A percentile compares a stretch with the other conserved stretches of the same genome.
Conservation (phyloP, 257 asterid species). For the Solanum neorickii region DNA sequence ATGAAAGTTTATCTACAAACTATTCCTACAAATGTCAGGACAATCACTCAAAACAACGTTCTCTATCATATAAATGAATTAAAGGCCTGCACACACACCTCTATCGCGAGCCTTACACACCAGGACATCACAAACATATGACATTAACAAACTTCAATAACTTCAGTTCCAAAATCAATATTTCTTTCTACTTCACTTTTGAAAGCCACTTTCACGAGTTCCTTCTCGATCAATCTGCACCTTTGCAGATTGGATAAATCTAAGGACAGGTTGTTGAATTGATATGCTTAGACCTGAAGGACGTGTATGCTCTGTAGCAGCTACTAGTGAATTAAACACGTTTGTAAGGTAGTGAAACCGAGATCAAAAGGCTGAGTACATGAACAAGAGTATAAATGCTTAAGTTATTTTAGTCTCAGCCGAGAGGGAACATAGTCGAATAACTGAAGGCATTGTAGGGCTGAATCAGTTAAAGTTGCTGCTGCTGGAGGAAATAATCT, state of each 20-base stretch:
- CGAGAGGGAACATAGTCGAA: not conserved
- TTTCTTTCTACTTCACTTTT: conserved; percentile 22
- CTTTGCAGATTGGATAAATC: conserved; percentile 44
- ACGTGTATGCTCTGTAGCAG: not conserved
- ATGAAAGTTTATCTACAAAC: not conserved
- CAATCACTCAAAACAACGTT: not conserved
- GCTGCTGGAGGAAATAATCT: conserved; percentile 60
- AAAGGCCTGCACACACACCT: not conserved
- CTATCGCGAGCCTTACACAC: not conserved
- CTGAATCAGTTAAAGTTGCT: not conserved
- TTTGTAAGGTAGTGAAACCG: no score
- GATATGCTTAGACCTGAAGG: conserved; percentile 19
- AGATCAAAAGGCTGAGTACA: no score
- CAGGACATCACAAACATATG: not conserved
- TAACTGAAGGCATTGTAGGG: not conserved
- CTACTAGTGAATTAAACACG: no score
- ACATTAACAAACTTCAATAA: conserved; percentile 16
- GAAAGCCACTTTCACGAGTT: conserved; percentile 5
- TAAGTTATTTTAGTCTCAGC: no score
- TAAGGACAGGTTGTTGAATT: conserved; percentile 10
- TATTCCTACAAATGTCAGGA: not conserved
- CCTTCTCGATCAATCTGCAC: conserved; percentile 9
- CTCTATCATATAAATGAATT: not conserved
- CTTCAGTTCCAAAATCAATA: conserved; percentile 57
- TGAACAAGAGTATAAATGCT: no score